Base-by-base conservation (phyloP, 805 yeast species). In the Metschnikowia kofuensis region DNA sequence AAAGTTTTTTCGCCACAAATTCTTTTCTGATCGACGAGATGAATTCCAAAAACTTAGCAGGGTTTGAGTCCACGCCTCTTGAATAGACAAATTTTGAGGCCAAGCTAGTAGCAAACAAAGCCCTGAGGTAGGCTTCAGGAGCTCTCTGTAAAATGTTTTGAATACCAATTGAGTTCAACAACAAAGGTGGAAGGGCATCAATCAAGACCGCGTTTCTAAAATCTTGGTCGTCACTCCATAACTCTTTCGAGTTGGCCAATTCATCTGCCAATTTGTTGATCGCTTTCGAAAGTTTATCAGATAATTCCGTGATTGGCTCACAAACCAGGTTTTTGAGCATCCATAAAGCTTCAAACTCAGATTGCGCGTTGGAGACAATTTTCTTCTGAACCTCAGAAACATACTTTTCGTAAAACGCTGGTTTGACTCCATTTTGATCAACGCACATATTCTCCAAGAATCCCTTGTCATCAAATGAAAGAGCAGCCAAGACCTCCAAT, bases 401-500 rank as follows among this genome's bases (percentile, higher is more conserved):
- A 62, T 92, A 94, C n/a, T 75, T 74, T 63, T 82, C 75, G 74
- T 92, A 92, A 66, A 92, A 87, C 42, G 72, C 75, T 10, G 97
- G 96, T 50, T 78, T 76, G 35, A 66, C 66, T 9, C 76, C 72
- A 12, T 56, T 56, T n/a, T 76, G 75, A 53, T 82, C 81, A 43
- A 83, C 78, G 66, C 94, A 87, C 89, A 92, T 94, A 64, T 87
- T 72, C 47, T 79, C 69, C 60, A 85, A 78, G 75, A 92, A 94
- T 34, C 83, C 87, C 45, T 78, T 80, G 68, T 92, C 99, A 61
- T 84, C 90, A 63, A 94, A 85, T 2, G 96, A 85, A 52, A 92
- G 80, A 2, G 99, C 92, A 9, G 97, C 97, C 58, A 92, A 78
- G 11, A 92, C 99, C 70, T 92, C 99, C 59, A 89, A 76, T 1